Percentiles rank a stretch among this genome's conserved stretches.
Evolutionary conservation across 345 rosid species (phyloP).

Genomic region (Heritiera fomes): DNA sequence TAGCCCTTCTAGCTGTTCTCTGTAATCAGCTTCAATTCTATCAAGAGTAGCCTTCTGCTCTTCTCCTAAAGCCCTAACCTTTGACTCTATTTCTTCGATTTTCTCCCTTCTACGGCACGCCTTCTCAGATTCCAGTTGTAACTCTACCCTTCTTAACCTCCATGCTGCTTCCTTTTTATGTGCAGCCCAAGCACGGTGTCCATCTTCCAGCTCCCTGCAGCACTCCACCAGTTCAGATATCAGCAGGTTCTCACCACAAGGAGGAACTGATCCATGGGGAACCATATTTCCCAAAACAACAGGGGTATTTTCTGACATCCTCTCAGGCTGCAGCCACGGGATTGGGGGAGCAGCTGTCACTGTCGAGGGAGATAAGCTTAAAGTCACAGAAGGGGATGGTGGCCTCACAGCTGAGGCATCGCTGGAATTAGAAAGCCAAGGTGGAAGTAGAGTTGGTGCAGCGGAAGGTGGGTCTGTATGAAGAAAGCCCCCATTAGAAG

Average conservation of each 20-base stretch:
- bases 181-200: slow-evolving; percentile 73
- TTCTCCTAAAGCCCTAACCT: slow-evolving; percentile 78
- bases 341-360: slow-evolving; percentile 64
- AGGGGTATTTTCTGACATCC: slow-evolving; percentile 47
- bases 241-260: slow-evolving; percentile 56
- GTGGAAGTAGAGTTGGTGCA: slow-evolving; percentile 59
- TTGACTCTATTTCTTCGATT: slow-evolving; percentile 81
- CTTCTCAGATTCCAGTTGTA: slow-evolving; percentile 93
- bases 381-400: slow-evolving; percentile 72
- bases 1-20: slow-evolving; percentile 64
- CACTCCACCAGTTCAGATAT: slow-evolving; percentile 77
- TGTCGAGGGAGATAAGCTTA: slow-evolving; percentile 79
- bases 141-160: slow-evolving; percentile 84
- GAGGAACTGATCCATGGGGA: slow-evolving; percentile 40
- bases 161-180: slow-evolving; percentile 94
- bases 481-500: slow-evolving; percentile 67
- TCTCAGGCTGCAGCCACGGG: slow-evolving; percentile 82
- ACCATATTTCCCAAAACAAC: slow-evolving; percentile 53
- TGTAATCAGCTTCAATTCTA: slow-evolving; percentile 73
- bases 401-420: slow-evolving; percentile 53
- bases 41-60: slow-evolving; percentile 71
- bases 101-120: slow-evolving; percentile 70
- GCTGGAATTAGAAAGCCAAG: slow-evolving; percentile 81
- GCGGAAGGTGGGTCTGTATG: slow-evolving; percentile 52
- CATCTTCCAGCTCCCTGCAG: slow-evolving; percentile 92